These are phyloP conservation scores for Cyberlindnera suaveolens DNA, from an alignment of 805 yeast genomes.

Conservation along the genomic window DNA sequence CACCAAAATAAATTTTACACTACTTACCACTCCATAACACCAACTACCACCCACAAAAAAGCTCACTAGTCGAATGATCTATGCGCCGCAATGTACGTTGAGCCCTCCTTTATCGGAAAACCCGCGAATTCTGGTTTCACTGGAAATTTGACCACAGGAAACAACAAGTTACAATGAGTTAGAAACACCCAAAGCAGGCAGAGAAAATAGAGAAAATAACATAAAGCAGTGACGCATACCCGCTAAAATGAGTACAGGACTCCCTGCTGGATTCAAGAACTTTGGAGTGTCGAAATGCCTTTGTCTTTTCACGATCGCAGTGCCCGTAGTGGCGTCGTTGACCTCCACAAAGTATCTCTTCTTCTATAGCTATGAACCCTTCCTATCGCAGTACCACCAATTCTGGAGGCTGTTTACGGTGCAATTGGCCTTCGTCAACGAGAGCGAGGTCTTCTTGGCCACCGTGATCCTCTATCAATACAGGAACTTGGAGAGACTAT, in stretches of 20 bases:
- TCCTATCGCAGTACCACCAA: slow-evolving; percentile 27
- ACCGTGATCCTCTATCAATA: slow-evolving; percentile 31
- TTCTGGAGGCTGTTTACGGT: slow-evolving; percentile 23
- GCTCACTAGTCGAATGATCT: too few relatives aligned
- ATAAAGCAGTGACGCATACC: background rate
- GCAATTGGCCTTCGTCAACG: slow-evolving; percentile 21
- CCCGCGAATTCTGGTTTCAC: too few relatives aligned
- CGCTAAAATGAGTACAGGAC: slow-evolving; percentile 21
- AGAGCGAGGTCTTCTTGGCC: slow-evolving; percentile 31
- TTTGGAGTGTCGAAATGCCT: slow-evolving; percentile 30
- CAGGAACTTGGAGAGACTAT: slow-evolving; percentile 31
- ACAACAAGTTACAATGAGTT: too few relatives aligned
- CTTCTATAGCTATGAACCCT: slow-evolving; percentile 28
- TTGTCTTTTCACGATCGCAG: slow-evolving; percentile 16
- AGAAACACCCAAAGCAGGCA: too few relatives aligned
- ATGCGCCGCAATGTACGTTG: too few relatives aligned
- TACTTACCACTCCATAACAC: too few relatives aligned
- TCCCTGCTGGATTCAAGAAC: slow-evolving; percentile 31
- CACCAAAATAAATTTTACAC: too few relatives aligned
- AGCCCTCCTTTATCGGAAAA: too few relatives aligned
- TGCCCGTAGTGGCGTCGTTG: slow-evolving; percentile 30
- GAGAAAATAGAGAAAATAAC: background rate
- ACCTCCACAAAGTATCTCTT: slow-evolving; percentile 30
- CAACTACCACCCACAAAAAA: too few relatives aligned
- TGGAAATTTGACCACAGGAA: too few relatives aligned